Conservation (phyloP, 2,329 filamentous ascomycete genomes). For the Xylariaceae sp. region DNA sequence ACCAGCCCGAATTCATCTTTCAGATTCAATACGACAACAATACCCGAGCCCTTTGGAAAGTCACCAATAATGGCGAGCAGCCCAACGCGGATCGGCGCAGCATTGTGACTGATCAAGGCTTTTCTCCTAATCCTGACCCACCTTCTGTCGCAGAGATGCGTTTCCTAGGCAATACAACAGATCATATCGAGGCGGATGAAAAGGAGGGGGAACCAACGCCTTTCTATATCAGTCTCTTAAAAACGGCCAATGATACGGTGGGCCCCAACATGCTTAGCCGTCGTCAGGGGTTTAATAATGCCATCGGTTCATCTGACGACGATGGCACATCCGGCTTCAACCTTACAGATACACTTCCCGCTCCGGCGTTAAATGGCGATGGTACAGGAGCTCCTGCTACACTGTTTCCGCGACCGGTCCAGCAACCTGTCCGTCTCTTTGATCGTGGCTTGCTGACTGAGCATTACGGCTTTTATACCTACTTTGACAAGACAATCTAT, state of each 20-base stretch:
- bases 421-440: slow-evolving; percentile 83
- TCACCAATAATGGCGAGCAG: slow-evolving; percentile 38
- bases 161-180: slow-evolving; percentile 86
- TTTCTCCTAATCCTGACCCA: slow-evolving; percentile 57
- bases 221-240: slow-evolving; percentile 72
- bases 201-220: slow-evolving; percentile 87
- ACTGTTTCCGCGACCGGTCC: slow-evolving; percentile 69
- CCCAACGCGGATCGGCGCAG: slow-evolving; percentile 13
- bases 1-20: slow-evolving; percentile 78
- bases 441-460: slow-evolving; percentile 80
- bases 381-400: slow-evolving; percentile 73
- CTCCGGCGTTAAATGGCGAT: slow-evolving; percentile 64
- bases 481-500: slow-evolving; percentile 87
- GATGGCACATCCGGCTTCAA: slow-evolving; percentile 43
- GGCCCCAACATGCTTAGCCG: slow-evolving; percentile 35
- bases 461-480: slow-evolving; percentile 92
- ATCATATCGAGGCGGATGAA: slow-evolving; percentile 63
- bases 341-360: slow-evolving; percentile 60
- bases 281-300: slow-evolving; percentile 34
- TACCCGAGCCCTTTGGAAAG: slow-evolving; percentile 54
- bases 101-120: slow-evolving; percentile 35
- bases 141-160: slow-evolving; percentile 70
- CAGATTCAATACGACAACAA: slow-evolving; percentile 74
- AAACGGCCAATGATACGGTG: slow-evolving; percentile 30
- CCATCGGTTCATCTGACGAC: slow-evolving; percentile 22